Conservation (phyloP, 768 basidiomycete species). For the Leccinellum luteum region DNA sequence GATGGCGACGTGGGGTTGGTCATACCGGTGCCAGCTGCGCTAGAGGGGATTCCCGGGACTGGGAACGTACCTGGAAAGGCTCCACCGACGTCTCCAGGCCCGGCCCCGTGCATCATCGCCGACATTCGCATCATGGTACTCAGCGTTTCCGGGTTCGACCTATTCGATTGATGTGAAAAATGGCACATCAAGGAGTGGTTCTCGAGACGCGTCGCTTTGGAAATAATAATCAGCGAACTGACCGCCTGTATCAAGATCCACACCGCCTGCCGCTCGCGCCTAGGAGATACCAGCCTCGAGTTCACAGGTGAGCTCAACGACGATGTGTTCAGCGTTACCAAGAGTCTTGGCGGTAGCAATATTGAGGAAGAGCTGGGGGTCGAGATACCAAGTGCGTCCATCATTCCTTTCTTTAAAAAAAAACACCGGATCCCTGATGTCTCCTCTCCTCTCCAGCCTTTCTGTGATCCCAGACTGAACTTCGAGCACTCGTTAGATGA, state of each 20-base stretch:
- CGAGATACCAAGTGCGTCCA: constrained; percentile 75
- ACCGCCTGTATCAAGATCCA: constrained; percentile 83
- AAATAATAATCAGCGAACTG: constrained; percentile 89
- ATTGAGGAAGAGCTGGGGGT: constrained; percentile 83
- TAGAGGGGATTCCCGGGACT: constrained; percentile 56
- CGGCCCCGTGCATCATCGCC: constrained; percentile 19
- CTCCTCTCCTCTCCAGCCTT: constrained; percentile 50
- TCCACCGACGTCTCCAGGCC: constrained; percentile 39
- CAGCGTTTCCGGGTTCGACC: constrained; percentile 75
- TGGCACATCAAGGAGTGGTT: constrained; percentile 32
- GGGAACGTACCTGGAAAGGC: constrained; percentile 42
- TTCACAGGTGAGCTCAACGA: constrained; percentile 92
- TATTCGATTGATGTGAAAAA: constrained; percentile 19
- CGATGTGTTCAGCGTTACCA: constrained; percentile 92
- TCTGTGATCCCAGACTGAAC: constrained; percentile 93
- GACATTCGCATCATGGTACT: constrained; percentile 79
- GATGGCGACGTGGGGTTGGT: constrained; percentile 23
- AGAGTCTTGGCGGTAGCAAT: constrained; percentile 94
- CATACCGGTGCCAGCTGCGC: constrained; percentile 10
- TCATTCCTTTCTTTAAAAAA: too few species aligned
- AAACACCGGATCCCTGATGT: too few species aligned
- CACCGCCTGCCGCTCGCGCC: constrained; percentile 61
- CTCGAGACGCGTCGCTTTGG: constrained; percentile 70
- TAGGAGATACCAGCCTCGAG: constrained; percentile 85
- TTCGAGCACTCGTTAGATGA: constrained; percentile 92